phyloP scores from a whole-genome alignment of 208 protist genomes.

The Acanthamoeba healyi region DNA sequence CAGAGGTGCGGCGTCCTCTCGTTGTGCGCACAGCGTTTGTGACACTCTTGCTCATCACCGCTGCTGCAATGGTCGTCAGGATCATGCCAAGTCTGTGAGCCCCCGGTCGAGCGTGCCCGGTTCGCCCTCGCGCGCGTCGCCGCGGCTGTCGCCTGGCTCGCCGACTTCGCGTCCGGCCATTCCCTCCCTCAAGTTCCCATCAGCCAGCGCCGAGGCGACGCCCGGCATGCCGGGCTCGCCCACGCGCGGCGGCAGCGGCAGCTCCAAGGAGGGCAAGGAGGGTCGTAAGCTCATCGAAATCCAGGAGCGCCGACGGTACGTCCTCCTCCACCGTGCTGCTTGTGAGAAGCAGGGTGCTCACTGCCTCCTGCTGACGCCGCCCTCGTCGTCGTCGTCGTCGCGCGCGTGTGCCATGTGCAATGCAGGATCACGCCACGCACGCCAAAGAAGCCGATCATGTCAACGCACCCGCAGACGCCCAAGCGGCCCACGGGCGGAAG shows the following conservation, averaged over 20 bases:
- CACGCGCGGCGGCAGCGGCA: conserved; percentile 14
- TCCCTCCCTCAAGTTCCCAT: conserved; percentile 10
- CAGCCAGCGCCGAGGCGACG: background rate
- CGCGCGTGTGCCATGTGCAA: too few relatives aligned
- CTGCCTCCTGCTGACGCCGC: too few relatives aligned
- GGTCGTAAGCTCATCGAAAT: conserved; percentile 70
- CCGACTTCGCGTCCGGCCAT: background rate
- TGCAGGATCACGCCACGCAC: conserved; percentile 55
- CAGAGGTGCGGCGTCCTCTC: background rate
- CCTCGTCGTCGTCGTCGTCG: too few relatives aligned
- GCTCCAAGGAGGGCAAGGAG: conserved; percentile 49
- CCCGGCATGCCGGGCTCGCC: background rate
- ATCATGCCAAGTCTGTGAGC: background rate
- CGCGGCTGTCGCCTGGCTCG: background rate
- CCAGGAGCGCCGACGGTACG: background rate
- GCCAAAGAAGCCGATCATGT: conserved; percentile 61
- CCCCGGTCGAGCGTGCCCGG: background rate
- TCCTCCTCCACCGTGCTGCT: background rate
- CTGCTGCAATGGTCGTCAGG: too few relatives aligned
- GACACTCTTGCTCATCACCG: too few relatives aligned
- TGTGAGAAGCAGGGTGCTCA: background rate
- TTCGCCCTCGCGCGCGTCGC: background rate
- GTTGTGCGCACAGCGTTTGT: too few relatives aligned
- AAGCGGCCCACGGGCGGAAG: conserved; percentile 14
- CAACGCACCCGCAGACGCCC: conserved; percentile 24